These are phyloP conservation scores for Annulohypoxylon bovei DNA, from an alignment of 495 filamentous ascomycete species.

Conservation along the genomic window DNA sequence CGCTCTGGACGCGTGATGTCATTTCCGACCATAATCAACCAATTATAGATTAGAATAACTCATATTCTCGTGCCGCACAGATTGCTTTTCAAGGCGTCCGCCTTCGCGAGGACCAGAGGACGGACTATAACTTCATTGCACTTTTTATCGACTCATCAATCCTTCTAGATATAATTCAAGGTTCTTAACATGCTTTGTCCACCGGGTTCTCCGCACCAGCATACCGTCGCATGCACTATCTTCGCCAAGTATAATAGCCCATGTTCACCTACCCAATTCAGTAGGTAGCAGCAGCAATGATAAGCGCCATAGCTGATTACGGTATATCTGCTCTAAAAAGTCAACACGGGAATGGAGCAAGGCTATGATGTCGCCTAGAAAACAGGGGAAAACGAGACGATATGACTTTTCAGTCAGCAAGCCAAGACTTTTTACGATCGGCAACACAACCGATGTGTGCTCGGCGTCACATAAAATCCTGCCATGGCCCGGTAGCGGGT, in stretches of 20 bases:
- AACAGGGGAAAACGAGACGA: constrained; percentile 5
- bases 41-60: too few relatives aligned
- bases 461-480: constrained; percentile 22
- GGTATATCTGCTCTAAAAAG: constrained; percentile 2
- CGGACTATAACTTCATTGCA: too few relatives aligned
- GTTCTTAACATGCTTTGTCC: neutral
- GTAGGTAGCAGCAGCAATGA: constrained; percentile 26
- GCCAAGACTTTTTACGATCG: constrained; percentile 31
- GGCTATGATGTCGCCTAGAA: neutral
- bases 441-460: constrained; percentile 16
- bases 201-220: constrained; percentile 31
- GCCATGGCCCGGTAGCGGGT: neutral
- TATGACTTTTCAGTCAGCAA: constrained; percentile 7
- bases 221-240: constrained; percentile 23
- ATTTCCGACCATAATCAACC: too few relatives aligned
- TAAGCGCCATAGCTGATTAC: constrained; percentile 21
- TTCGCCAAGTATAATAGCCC: constrained; percentile 30
- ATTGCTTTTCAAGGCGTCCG: too few relatives aligned
- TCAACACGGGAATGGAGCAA: constrained; percentile 1
- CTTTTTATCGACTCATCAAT: too few relatives aligned
- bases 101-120: too few relatives aligned
- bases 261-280: constrained; percentile 35
- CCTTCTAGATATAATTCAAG: too few relatives aligned
- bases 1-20: too few relatives aligned
- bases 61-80: too few relatives aligned